These are phyloP conservation scores for Trichoderma citrinoviride DNA, from an alignment of 2,329 filamentous ascomycete species.

Conservation along the genomic window DNA sequence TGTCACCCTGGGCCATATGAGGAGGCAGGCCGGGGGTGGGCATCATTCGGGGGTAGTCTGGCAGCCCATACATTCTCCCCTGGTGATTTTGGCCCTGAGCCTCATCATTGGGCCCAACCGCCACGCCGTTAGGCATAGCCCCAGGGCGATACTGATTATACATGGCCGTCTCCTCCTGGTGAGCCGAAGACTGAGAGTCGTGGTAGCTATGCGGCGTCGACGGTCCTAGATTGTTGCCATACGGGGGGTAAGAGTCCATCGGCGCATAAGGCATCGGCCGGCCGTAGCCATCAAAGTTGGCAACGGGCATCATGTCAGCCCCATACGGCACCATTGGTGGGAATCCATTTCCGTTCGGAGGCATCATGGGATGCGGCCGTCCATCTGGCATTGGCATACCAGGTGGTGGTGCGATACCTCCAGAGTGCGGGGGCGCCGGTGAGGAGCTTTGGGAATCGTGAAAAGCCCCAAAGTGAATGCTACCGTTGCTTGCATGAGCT, in stretches of 20 bases:
- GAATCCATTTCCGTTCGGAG: slow-evolving; percentile 36
- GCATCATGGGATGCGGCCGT: slow-evolving; percentile 35
- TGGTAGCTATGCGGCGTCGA: slow-evolving; percentile 61
- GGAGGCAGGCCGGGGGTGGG: slow-evolving; percentile 31
- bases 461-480: slow-evolving; percentile 55
- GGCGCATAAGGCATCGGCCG: slow-evolving; percentile 38
- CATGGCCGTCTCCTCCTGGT: slow-evolving; percentile 45
- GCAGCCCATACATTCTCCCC: slow-evolving; percentile 33
- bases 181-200: slow-evolving; percentile 56
- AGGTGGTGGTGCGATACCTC: slow-evolving; percentile 50
- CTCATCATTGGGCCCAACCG: slow-evolving; percentile 33
- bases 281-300: slow-evolving; percentile 39
- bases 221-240: slow-evolving; percentile 47
- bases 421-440: slow-evolving; percentile 51
- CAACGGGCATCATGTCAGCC: slow-evolving; percentile 36
- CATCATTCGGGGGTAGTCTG: slow-evolving; percentile 37
- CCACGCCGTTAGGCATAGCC: slow-evolving; percentile 41
- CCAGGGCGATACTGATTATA: slow-evolving; percentile 41
- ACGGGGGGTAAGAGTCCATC: slow-evolving; percentile 36
- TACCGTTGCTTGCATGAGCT: slow-evolving; percentile 53
- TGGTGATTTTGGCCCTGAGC: slow-evolving; percentile 31
- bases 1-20: slow-evolving; percentile 31
- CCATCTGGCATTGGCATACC: slow-evolving; percentile 39
- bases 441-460: slow-evolving; percentile 57
- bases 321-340: slow-evolving; percentile 39